Evolutionary conservation across 2,329 filamentous ascomycete species (phyloP).

Genomic region (Cercospora berteroae): DNA sequence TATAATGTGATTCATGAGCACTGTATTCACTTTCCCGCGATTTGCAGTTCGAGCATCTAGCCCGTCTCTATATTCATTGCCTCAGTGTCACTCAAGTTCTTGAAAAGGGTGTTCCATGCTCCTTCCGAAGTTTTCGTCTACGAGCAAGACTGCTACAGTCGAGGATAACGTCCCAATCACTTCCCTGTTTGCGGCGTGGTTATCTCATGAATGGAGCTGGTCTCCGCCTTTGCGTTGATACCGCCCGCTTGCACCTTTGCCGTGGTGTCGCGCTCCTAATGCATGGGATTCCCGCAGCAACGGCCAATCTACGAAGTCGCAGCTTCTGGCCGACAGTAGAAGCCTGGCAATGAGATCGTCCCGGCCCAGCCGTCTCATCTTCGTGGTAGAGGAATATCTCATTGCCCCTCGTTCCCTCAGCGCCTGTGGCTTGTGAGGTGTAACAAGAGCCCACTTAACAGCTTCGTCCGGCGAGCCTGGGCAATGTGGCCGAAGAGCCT

Average conservation of each 20-base stretch:
- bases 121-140: too few species aligned
- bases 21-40: neutral
- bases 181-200: neutral
- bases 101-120: neutral
- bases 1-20: neutral
- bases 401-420: neutral
- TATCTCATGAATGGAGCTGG: neutral
- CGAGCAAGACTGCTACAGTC: neutral
- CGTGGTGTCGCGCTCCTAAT: too few species aligned
- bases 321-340: neutral
- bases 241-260: too few species aligned
- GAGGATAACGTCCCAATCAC: neutral
- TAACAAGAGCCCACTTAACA: neutral
- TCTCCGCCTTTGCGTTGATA: neutral
- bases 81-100: neutral
- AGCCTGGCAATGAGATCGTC: neutral
- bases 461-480: neutral
- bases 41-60: neutral
- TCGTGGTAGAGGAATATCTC: neutral
- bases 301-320: neutral
- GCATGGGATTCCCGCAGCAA: neutral
- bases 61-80: neutral
- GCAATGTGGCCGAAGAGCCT: neutral
- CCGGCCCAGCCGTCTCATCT: neutral
- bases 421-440: neutral